Evolutionary conservation across 1,284 basidiomycete genomes (phyloP).

Genomic region (Leccinum solheimii): DNA sequence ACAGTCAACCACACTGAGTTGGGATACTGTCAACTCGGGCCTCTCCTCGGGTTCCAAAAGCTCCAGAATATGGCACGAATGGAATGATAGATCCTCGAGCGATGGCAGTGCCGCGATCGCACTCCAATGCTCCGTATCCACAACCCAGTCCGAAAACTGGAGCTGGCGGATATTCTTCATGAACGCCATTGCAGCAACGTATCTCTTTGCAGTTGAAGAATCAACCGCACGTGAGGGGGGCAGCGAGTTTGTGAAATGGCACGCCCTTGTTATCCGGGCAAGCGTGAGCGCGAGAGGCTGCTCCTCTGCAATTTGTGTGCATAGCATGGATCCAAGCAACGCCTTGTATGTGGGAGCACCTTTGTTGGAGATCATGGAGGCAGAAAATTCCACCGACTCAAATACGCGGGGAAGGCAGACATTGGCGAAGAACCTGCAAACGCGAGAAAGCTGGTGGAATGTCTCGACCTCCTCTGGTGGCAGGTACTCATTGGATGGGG

Average conservation of each 20-base stretch:
- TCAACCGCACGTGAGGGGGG: background rate
- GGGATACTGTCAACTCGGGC: background rate
- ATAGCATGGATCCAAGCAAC: background rate
- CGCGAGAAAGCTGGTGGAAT: background rate
- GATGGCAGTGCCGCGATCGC: background rate
- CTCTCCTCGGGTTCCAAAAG: background rate
- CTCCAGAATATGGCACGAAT: background rate
- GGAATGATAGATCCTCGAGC: background rate
- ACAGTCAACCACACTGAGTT: background rate
- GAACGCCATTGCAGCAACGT: background rate
- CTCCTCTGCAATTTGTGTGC: background rate
- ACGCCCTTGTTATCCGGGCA: background rate
- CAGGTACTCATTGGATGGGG: background rate
- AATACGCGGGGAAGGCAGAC: background rate
- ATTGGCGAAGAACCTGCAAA: background rate
- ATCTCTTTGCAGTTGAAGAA: background rate
- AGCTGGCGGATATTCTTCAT: background rate
- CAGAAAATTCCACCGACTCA: background rate
- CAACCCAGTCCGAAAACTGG: background rate
- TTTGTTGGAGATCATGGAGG: background rate
- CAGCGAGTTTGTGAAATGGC: background rate
- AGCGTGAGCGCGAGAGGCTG: background rate
- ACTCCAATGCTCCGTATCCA: background rate
- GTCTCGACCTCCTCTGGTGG: background rate
- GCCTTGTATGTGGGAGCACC: background rate